Percentiles rank a stretch among this genome's conserved stretches.
phyloP scores from a whole-genome alignment of 129 eudicot species.

The Oenanthe sinensis region DNA sequence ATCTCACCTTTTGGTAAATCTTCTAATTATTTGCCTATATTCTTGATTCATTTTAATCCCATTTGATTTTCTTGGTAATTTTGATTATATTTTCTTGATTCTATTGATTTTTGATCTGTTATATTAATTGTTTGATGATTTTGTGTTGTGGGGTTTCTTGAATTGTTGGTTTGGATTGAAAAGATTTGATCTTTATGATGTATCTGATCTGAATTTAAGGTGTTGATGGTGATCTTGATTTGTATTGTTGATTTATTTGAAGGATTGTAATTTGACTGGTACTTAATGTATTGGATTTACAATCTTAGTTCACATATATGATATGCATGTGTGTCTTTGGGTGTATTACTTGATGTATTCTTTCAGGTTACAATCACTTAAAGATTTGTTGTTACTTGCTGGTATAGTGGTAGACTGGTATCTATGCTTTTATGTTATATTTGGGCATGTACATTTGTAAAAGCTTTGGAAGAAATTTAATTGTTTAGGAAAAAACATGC shows the following conservation, averaged over 20 bases:
- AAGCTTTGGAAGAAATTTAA: background rate
- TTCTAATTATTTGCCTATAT: background rate
- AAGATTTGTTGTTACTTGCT: background rate
- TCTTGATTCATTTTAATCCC: background rate
- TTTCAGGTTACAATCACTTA: background rate
- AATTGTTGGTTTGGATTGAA: background rate
- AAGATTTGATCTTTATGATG: background rate
- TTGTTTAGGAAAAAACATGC: background rate
- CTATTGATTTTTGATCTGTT: background rate
- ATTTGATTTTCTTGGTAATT: background rate
- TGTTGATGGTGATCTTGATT: background rate
- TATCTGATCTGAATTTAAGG: background rate
- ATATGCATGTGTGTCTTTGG: background rate
- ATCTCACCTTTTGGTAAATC: background rate
- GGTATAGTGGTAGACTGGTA: background rate
- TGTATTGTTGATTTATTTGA: background rate
- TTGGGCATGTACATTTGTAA: background rate
- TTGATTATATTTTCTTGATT: background rate
- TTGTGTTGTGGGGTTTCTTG: conserved; percentile 1
- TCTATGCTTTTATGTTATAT: background rate
- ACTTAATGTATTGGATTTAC: background rate
- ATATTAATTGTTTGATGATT: background rate
- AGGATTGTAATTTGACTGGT: background rate
- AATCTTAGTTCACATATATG: background rate
- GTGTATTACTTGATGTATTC: background rate